Evolutionary conservation across 2,329 filamentous ascomycete genomes (phyloP), one percentile per base, ranked within the genome.

Genomic region (Aspergillus aculeatinus): DNA sequence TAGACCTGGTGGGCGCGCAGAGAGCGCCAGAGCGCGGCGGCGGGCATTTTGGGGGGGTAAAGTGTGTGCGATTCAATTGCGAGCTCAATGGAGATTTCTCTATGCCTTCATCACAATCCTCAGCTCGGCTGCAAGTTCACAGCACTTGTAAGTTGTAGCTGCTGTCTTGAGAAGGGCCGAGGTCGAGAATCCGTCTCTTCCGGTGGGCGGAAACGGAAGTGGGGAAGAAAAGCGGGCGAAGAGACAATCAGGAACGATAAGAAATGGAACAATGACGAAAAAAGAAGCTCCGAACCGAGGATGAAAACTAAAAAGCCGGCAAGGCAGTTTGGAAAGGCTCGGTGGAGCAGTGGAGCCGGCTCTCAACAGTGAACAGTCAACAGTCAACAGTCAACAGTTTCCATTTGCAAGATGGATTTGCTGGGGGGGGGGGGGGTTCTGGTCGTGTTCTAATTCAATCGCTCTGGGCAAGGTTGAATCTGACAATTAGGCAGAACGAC

Each of bases 1-100:
- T 90, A 96, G 42, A 96, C 80, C 74, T 95, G 91, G 67, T 90
- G 85, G 12, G 86, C 81, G 62, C 86, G 85, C 57, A 93, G 80
- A 9, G 84, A 85, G 61, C 87, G 86, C 85, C 87, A 91, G 42
- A 92, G 80, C 51, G 86, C 80, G 55, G 86, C 82, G 51, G 39
- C 12, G 3, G 39, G 39, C 39, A 44, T 44, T 16, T 19, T 44
- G 14, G 11, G 2, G 5, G 23, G 23, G 23, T n/a, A n/a, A n/a
- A 21, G 23, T 23, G 23, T 23, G 23, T 23, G 23, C 23, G 39
- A 44, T 6, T 35, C 33, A 44, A 44, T 44, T 44, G 39, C 6
- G 3, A 44, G 10, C 2, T 29, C 6, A 9, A 19, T 19, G 16
- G 33, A 5, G 10, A 14, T 2, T 4, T 12, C 16, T n/a, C 5